Evolutionary conservation across 2,329 filamentous ascomycete species (phyloP).

Genomic region (Akanthomyces uredinophilus): DNA sequence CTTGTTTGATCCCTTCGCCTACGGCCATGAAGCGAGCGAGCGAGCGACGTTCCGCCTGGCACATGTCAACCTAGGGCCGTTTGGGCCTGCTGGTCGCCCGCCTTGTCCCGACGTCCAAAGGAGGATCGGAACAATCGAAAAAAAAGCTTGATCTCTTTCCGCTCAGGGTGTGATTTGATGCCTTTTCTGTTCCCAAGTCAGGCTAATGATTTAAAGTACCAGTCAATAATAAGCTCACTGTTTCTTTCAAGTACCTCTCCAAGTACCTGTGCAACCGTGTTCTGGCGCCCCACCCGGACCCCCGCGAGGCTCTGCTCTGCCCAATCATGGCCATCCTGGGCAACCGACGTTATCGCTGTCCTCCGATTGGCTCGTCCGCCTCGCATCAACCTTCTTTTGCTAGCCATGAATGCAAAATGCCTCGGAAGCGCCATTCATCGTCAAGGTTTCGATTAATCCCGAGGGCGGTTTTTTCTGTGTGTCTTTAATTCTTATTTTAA

Average conservation of each 20-base stretch:
- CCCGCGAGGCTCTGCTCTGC: not conserved
- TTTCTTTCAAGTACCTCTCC: not conserved
- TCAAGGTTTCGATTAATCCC: not conserved
- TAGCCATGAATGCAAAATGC: not conserved
- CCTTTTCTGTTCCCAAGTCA: not conserved
- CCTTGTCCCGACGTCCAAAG: not conserved
- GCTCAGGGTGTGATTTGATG: not conserved
- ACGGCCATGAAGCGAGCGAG: not conserved
- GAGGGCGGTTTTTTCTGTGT: not conserved
- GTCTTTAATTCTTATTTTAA: too few relatives aligned
- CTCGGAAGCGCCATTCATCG: not conserved
- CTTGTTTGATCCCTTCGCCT: not conserved
- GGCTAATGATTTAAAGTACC: too few relatives aligned
- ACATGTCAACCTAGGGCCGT: not conserved
- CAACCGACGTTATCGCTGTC: slow-evolving; percentile 7
- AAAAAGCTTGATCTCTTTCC: not conserved
- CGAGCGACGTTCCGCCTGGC: not conserved
- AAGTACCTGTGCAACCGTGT: not conserved
- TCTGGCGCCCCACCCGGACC: not conserved
- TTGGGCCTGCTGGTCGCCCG: not conserved
- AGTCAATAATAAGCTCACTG: not conserved
- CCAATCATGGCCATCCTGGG: not conserved
- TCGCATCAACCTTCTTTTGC: not conserved
- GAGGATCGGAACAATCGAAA: not conserved
- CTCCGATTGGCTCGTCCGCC: slow-evolving; percentile 11